Conservation (phyloP, 768 basidiomycete genomes). For the Collybia nuda region DNA sequence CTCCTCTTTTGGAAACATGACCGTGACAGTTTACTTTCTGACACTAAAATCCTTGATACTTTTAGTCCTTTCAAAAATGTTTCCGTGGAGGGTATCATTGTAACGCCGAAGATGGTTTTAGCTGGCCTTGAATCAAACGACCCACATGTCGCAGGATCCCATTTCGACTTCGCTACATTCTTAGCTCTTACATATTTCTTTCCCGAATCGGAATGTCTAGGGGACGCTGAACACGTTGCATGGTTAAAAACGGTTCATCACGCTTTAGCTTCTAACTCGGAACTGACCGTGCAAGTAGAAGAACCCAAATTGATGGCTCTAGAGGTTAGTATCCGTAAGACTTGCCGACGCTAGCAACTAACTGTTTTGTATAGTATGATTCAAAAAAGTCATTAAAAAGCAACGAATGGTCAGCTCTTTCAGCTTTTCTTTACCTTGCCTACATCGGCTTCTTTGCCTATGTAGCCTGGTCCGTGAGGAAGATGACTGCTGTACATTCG, state of each 20-base stretch:
- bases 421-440: slow-evolving; percentile 71
- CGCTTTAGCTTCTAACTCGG: slow-evolving; percentile 33
- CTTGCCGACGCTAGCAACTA: slow-evolving; percentile 5
- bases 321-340: slow-evolving; percentile 30
- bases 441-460: slow-evolving; percentile 77
- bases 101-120: slow-evolving; percentile 76
- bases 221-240: slow-evolving; percentile 54
- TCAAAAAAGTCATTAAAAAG: slow-evolving; percentile 44
- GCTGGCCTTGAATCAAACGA: slow-evolving; percentile 65
- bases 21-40: slow-evolving; percentile 47
- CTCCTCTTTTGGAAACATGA: slow-evolving; percentile 75
- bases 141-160: slow-evolving; percentile 42
- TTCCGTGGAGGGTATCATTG: slow-evolving; percentile 59
- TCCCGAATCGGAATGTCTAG: slow-evolving; percentile 69
- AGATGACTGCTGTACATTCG: slow-evolving; percentile 86
- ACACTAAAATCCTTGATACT: slow-evolving; percentile 58
- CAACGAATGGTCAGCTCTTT: slow-evolving; percentile 57
- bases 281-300: slow-evolving; percentile 26
- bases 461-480: slow-evolving; percentile 72
- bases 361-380: slow-evolving; percentile 44
- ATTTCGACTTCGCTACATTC: slow-evolving; percentile 65
- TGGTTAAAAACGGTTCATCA: slow-evolving; percentile 59
- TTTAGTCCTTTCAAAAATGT: slow-evolving; percentile 53
- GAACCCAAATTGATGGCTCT: slow-evolving; percentile 45
- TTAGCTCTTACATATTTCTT: slow-evolving; percentile 85